phyloP scores from a whole-genome alignment of 140 eudicot species.

The Anethum foeniculum region DNA sequence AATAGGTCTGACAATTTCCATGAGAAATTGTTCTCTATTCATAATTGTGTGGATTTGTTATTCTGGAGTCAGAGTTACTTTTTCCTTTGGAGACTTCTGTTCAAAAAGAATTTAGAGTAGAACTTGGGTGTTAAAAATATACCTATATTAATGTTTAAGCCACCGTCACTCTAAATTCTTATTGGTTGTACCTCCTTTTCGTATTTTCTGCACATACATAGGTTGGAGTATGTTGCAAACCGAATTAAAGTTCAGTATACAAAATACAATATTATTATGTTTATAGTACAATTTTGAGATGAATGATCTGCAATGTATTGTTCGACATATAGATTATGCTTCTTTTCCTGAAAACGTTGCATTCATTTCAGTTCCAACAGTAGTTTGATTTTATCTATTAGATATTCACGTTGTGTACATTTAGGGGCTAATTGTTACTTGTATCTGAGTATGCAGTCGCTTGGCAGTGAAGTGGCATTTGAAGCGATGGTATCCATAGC shows the following conservation, averaged over 20 bases:
- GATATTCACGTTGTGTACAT: neutral
- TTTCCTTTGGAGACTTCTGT: neutral
- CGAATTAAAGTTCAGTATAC: neutral
- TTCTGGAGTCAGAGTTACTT: neutral
- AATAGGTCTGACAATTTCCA: neutral
- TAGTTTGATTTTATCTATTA: neutral
- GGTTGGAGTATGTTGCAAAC: neutral
- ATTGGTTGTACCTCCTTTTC: neutral
- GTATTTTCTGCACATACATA: neutral
- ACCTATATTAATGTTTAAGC: too few relatives aligned
- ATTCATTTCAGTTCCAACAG: neutral
- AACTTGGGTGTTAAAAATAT: too few relatives aligned
- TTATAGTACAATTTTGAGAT: neutral
- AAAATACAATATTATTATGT: neutral
- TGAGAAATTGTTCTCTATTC: neutral
- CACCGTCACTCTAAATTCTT: too few relatives aligned
- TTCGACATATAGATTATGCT: neutral
- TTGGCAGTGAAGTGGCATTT: constrained; percentile 91
- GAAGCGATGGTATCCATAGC: constrained; percentile 99
- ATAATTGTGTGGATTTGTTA: neutral
- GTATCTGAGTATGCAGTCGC: constrained; percentile 47
- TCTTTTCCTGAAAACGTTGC: neutral
- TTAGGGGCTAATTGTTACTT: neutral
- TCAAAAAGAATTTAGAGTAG: too few relatives aligned
- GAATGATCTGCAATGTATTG: neutral